phyloP scores from a whole-genome alignment of 192 early-diverging fungal species.

The Helicostylum pulchrum region DNA sequence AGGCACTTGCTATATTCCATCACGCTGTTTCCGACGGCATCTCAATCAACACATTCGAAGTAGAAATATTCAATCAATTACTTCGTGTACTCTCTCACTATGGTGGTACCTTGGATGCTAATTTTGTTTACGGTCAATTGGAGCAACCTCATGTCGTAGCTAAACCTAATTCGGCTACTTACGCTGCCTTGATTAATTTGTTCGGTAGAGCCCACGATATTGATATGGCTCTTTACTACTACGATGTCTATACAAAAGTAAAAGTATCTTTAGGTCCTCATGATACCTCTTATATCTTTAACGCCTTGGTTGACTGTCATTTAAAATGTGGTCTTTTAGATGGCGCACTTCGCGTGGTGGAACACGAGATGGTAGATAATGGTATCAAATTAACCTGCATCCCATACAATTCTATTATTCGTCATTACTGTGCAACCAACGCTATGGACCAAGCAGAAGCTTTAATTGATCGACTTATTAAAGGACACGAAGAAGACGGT shows the following conservation, averaged over 20 bases:
- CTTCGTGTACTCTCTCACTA: constrained; percentile 36
- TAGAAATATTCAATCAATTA: constrained; percentile 36
- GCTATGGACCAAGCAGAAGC: constrained; percentile 20
- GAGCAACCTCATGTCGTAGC: constrained; percentile 6
- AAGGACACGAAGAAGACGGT: background rate
- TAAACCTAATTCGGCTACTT: constrained; percentile 47
- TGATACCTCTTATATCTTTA: constrained; percentile 35
- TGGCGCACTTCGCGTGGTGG: constrained; percentile 28
- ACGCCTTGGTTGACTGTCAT: constrained; percentile 33
- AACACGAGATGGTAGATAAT: constrained; percentile 27
- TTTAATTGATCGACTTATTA: constrained; percentile 7
- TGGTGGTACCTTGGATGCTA: constrained; percentile 26
- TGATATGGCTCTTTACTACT: constrained; percentile 24
- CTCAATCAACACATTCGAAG: constrained; percentile 23
- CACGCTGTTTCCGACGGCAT: constrained; percentile 15
- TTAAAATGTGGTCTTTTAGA: constrained; percentile 29
- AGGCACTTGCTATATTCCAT: constrained; percentile 29
- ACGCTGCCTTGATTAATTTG: constrained; percentile 52
- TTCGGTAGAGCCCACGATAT: constrained; percentile 38
- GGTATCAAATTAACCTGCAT: constrained; percentile 25
- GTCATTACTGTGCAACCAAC: constrained; percentile 24
- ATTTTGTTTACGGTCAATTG: constrained; percentile 31
- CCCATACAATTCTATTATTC: constrained; percentile 37
- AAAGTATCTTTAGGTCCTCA: constrained; percentile 10
- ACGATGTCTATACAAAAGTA: constrained; percentile 22